phyloP scores from a whole-genome alignment of 2,329 filamentous ascomycete genomes.

The Talaromyces verruculosus region DNA sequence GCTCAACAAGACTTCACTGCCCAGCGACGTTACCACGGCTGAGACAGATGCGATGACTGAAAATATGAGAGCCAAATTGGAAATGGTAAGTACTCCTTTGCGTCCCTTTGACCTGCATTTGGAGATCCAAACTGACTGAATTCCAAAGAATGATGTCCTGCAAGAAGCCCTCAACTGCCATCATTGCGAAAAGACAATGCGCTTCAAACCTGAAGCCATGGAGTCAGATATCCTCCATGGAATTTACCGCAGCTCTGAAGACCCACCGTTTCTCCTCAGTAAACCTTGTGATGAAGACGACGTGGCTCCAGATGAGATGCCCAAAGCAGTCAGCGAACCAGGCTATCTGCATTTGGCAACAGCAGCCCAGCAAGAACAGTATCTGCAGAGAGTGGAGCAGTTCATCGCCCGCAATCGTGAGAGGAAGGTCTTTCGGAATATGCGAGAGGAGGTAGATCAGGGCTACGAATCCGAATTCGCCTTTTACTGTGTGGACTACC shows the following conservation, averaged over 20 bases:
- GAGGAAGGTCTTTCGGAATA: slow-evolving; percentile 21
- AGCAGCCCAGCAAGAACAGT: slow-evolving; percentile 17
- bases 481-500: slow-evolving; percentile 35
- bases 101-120: neutral
- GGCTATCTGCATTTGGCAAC: slow-evolving; percentile 20
- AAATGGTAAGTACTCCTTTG: slow-evolving; percentile 21
- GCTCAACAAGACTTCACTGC: neutral
- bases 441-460: slow-evolving; percentile 19
- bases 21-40: neutral
- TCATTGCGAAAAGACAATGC: slow-evolving; percentile 20
- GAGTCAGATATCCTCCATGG: slow-evolving; percentile 21
- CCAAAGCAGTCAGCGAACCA: slow-evolving; percentile 6
- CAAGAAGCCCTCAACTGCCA: slow-evolving; percentile 22
- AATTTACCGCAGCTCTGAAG: slow-evolving; percentile 14
- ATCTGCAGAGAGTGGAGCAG: slow-evolving; percentile 9
- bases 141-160: slow-evolving; percentile 25
- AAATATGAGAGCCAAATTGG: slow-evolving; percentile 8
- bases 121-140: neutral
- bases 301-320: slow-evolving; percentile 19
- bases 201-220: slow-evolving; percentile 18
- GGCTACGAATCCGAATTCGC: slow-evolving; percentile 26
- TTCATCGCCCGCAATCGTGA: slow-evolving; percentile 17
- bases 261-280: slow-evolving; percentile 20
- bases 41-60: neutral
- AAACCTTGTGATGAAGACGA: slow-evolving; percentile 13